A percentile compares a stretch with the other conserved stretches of the same genome.
Conservation (phyloP, 2,329 filamentous ascomycete genomes). For the Fusarium sp. region DNA sequence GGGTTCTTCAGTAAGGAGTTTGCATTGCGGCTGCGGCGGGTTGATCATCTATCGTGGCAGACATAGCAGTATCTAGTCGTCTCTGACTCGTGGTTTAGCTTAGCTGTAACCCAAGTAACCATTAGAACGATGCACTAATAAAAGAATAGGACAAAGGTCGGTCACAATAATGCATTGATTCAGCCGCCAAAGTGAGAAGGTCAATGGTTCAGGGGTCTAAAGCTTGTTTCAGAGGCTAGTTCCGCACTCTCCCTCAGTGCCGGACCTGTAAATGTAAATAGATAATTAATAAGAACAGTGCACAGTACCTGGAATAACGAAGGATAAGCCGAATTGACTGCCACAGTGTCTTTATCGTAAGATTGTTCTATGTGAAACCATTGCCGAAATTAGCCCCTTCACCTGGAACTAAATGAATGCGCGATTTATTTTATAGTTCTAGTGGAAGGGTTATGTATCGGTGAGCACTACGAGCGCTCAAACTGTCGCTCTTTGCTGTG, state of each 20-base stretch:
- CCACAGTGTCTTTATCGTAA: neutral
- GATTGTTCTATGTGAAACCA: neutral
- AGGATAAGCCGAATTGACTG: neutral
- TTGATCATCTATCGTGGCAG: neutral
- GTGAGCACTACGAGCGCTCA: neutral
- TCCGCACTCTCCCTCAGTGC: neutral
- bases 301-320: rapidly evolving
- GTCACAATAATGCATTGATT: neutral
- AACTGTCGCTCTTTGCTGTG: neutral
- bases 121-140: neutral
- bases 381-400: neutral
- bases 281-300: neutral
- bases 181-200: neutral
- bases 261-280: neutral
- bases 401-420: neutral
- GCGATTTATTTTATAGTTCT: neutral
- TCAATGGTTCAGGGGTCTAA: neutral
- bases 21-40: neutral
- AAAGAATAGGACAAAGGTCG: neutral
- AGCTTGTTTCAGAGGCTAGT: neutral
- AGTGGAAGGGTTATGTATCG: too few species aligned
- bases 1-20: too few species aligned
- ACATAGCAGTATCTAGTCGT: neutral
- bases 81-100: neutral
- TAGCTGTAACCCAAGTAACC: rapidly evolving